These are phyloP conservation scores for Glebionis coronaria DNA, from an alignment of 129 eudicot species.

Conservation along the genomic window DNA sequence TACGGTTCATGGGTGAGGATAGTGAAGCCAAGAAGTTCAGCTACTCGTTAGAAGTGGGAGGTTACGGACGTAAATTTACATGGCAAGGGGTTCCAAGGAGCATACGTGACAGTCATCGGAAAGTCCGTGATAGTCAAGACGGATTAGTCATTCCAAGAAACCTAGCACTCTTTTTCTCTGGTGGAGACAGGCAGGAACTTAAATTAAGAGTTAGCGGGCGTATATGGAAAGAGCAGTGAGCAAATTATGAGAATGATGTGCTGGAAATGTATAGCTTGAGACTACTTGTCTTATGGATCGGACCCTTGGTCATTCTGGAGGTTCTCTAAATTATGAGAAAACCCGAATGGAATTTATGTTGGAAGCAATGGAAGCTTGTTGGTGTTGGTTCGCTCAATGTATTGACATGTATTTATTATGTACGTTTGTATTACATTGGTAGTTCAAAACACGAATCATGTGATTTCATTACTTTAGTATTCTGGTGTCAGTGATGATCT, in stretches of 20 bases:
- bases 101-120: conserved; percentile 73
- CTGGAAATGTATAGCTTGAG: conserved; percentile 27
- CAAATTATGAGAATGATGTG: background rate
- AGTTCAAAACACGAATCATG: background rate
- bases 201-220: conserved; percentile 78
- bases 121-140: conserved; percentile 85
- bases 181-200: conserved; percentile 78
- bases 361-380: conserved; percentile 9
- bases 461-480: conserved; percentile 4
- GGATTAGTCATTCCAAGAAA: conserved; percentile 75
- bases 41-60: conserved; percentile 80
- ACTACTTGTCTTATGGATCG: background rate
- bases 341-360: conserved; percentile 10
- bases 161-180: conserved; percentile 76
- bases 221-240: conserved; percentile 71
- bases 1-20: conserved; percentile 93
- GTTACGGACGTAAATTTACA: conserved; percentile 56
- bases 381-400: conserved; percentile 4
- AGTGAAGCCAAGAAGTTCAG: conserved; percentile 65
- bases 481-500: too few relatives aligned
- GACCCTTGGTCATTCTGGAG: conserved; percentile 10
- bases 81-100: conserved; percentile 97
- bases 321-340: conserved; percentile 3
- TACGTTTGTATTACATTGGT: background rate
- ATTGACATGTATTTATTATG: background rate